Base-by-base conservation (phyloP, 2,329 filamentous ascomycete genomes). In the Blastomyces emzantsi region DNA sequence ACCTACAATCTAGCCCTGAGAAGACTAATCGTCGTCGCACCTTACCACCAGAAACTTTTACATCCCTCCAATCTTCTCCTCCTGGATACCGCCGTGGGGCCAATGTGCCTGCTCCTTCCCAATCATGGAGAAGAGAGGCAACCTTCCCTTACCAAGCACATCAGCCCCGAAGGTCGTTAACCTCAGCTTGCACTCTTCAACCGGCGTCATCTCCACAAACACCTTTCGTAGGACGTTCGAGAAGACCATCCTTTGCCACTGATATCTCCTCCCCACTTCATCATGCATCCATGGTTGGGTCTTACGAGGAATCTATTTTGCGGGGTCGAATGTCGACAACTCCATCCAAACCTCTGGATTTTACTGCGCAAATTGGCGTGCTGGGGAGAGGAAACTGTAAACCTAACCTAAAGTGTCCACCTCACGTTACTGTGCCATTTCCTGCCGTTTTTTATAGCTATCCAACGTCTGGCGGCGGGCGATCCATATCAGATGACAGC, bases 391-490 rank as follows among this genome's bases (percentile, higher is more conserved):
- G 92, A 8, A 89, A 93, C 69, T 97, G 93, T 80, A 96, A 92
- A 74, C 78, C 90, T 1, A 92, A 84, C 69, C 80, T 97, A 22
- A 86, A 86, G 65, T 97, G 94, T 71, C 94, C 94, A 1, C 82
- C 92, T 8, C 94, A 99, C 74, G 90, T 97, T 63, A 93, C 89
- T 0, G 80, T 99, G 3, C 88, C 91, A 0, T 97, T 97, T 70
- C 90, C 92, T 1, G 94, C 93, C 1, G 93, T 97, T 0, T 99
- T 97, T 71, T 99, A 97, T 78, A 96, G 89, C 76, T 97, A 97
- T 73, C 85, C 86, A 25, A 87, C 82, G 61, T 88, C 87, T 0
- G 83, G 82, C 1, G 81, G 83, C 68, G 87, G 83, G 30, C 82
- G 82, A 51, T 85, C 80, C 3, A 88, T 85, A 36, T 81, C 82